Evolutionary conservation across 2,329 filamentous ascomycete genomes (phyloP).

Genomic region (Calonectria ilicicola): DNA sequence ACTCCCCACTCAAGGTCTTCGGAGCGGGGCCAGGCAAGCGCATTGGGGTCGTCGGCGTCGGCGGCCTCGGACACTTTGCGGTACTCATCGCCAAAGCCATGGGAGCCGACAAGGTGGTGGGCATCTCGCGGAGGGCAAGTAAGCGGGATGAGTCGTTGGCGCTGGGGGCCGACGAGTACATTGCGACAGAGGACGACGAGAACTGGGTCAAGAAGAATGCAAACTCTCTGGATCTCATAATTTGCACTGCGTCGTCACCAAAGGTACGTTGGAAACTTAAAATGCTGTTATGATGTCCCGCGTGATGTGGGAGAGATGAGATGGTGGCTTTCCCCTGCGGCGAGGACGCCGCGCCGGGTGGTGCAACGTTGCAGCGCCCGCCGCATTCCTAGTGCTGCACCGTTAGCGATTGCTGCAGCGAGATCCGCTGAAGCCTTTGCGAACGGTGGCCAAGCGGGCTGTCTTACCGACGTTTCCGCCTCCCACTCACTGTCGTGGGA

Average conservation of each 20-base stretch:
- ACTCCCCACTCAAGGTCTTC: constrained; percentile 79
- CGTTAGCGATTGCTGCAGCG: not conserved
- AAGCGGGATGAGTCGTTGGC: constrained; percentile 67
- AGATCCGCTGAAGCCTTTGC: not conserved
- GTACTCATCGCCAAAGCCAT: constrained; percentile 75
- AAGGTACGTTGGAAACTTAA: constrained; percentile 28
- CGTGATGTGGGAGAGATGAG: not conserved
- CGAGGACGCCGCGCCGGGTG: not conserved
- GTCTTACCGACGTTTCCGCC: not conserved
- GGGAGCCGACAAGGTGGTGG: constrained; percentile 65
- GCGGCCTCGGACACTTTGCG: constrained; percentile 76
- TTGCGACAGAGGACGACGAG: constrained; percentile 63
- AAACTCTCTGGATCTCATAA: constrained; percentile 76
- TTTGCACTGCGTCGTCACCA: constrained; percentile 75
- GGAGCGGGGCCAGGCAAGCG: constrained; percentile 80
- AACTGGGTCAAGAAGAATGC: constrained; percentile 64
- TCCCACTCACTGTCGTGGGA: not conserved
- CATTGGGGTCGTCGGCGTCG: constrained; percentile 78
- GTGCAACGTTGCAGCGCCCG: constrained; percentile 5
- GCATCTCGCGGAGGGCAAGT: constrained; percentile 65
- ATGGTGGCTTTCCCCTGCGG: not conserved
- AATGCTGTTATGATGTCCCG: not conserved
- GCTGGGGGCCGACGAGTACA: constrained; percentile 68
- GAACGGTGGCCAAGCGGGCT: not conserved
- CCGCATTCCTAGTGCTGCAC: not conserved